These are phyloP conservation scores for Flaveria linearis DNA, from an alignment of 129 eudicot genomes.

Conservation along the genomic window DNA sequence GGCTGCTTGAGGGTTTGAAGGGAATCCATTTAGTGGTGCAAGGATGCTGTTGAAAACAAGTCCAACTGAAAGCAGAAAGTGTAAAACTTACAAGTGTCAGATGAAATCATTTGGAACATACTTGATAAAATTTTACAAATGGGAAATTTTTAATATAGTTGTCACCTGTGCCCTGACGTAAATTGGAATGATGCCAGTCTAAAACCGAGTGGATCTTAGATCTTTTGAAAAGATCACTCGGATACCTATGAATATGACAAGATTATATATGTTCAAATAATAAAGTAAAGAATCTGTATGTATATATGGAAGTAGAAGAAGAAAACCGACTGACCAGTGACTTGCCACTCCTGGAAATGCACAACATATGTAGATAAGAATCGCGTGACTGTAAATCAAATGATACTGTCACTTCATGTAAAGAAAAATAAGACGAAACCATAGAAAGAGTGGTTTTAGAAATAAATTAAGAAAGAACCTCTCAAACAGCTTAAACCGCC, in stretches of 20 bases:
- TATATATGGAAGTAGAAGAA: too few relatives aligned
- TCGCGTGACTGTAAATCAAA: too few relatives aligned
- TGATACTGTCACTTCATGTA: not conserved
- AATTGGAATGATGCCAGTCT: too few relatives aligned
- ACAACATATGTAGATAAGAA: too few relatives aligned
- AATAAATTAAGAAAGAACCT: constrained; percentile 43
- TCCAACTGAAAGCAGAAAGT: constrained; percentile 39
- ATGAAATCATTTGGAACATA: not conserved
- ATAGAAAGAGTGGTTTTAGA: not conserved
- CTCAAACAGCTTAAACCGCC: constrained; percentile 72
- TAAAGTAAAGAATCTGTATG: too few relatives aligned
- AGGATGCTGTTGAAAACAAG: constrained; percentile 43
- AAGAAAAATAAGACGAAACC: not conserved
- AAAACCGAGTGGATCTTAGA: too few relatives aligned
- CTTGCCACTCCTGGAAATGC: too few relatives aligned
- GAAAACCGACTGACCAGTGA: too few relatives aligned
- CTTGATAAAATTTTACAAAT: not conserved
- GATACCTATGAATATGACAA: too few relatives aligned
- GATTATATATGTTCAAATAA: too few relatives aligned
- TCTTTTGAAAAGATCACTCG: too few relatives aligned
- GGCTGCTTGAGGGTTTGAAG: constrained; percentile 51
- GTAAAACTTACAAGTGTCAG: not conserved
- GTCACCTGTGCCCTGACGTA: too few relatives aligned
- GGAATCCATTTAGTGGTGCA: constrained; percentile 48
- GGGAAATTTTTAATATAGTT: not conserved